phyloP scores from a whole-genome alignment of 2,329 filamentous ascomycete species.

The Parascedosporium putredinis region DNA sequence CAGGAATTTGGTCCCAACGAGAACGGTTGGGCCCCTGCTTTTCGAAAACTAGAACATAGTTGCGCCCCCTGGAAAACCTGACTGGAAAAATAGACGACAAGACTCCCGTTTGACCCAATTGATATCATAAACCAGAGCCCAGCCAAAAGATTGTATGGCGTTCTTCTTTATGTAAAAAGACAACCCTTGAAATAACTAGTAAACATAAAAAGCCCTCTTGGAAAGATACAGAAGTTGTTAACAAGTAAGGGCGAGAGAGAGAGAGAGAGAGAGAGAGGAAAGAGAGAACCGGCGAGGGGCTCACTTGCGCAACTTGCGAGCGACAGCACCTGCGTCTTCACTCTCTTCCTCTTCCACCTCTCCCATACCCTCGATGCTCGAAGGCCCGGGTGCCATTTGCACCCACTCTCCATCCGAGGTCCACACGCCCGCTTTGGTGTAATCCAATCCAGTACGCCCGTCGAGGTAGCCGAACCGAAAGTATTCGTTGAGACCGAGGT shows the following conservation, averaged over 20 bases:
- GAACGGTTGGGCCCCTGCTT: no score
- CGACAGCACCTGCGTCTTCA: neutral
- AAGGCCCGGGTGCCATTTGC: slow-evolving; percentile 53
- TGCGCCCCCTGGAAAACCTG: no score
- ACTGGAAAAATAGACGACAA: no score
- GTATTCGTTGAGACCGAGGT: slow-evolving; percentile 49
- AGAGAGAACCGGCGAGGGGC: neutral
- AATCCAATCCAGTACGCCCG: slow-evolving; percentile 56
- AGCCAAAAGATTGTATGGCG: no score
- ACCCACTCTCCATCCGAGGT: slow-evolving; percentile 52
- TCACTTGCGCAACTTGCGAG: slow-evolving; percentile 2
- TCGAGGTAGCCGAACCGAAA: slow-evolving; percentile 68
- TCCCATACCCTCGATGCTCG: slow-evolving; percentile 26
- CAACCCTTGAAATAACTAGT: no score
- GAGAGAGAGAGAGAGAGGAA: slow-evolving; percentile 5
- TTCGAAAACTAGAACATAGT: no score
- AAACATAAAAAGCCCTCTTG: neutral
- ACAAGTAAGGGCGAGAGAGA: neutral
- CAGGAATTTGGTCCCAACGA: no score
- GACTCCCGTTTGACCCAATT: no score
- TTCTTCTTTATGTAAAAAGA: no score
- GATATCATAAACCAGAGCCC: no score
- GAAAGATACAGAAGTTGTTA: no score
- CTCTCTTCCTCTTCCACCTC: slow-evolving; percentile 14
- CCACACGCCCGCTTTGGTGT: slow-evolving; percentile 68